Conservation (phyloP, 2,329 filamentous ascomycete genomes). For the Chalara sp. region DNA sequence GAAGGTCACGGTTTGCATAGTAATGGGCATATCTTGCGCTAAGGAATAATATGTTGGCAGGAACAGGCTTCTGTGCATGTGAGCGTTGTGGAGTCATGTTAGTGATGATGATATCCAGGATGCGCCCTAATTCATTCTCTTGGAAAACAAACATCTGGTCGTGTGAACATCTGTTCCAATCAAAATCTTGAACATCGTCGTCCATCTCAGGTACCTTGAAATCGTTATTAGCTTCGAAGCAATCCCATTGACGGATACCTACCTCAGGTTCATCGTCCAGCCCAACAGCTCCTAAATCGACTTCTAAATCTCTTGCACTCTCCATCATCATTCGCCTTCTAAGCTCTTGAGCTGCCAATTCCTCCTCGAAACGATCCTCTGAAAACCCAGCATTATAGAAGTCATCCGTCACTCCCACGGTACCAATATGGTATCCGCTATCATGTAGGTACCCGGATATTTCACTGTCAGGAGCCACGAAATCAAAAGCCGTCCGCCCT, state of each 20-base stretch:
- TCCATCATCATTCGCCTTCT: constrained; percentile 98
- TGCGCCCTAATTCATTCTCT: constrained; percentile 82
- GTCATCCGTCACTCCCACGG: constrained; percentile 72
- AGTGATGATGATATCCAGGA: constrained; percentile 92
- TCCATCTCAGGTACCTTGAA: constrained; percentile 63
- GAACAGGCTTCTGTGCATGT: constrained; percentile 94
- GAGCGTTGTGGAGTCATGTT: constrained; percentile 97
- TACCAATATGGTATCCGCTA: constrained; percentile 86
- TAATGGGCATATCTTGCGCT: constrained; percentile 96
- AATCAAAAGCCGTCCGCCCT: constrained; percentile 90
- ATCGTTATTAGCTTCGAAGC: constrained; percentile 19
- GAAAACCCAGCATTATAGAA: constrained; percentile 92
- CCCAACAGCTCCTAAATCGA: constrained; percentile 90
- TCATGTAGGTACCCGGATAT: constrained; percentile 94
- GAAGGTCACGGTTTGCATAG: constrained; percentile 78
- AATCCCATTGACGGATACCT: constrained; percentile 23
- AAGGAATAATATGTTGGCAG: constrained; percentile 93
- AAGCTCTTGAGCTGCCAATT: constrained; percentile 94
- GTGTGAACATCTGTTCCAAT: constrained; percentile 89
- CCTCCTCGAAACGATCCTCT: constrained; percentile 92
- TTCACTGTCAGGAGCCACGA: constrained; percentile 90
- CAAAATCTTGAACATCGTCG: constrained; percentile 88
- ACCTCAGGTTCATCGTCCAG: constrained; percentile 94
- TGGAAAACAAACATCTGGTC: constrained; percentile 99
- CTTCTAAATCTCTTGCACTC: constrained; percentile 92